These are phyloP conservation scores for Sanghuangporus baumii DNA, from an alignment of 1,284 basidiomycete genomes.

Conservation along the genomic window DNA sequence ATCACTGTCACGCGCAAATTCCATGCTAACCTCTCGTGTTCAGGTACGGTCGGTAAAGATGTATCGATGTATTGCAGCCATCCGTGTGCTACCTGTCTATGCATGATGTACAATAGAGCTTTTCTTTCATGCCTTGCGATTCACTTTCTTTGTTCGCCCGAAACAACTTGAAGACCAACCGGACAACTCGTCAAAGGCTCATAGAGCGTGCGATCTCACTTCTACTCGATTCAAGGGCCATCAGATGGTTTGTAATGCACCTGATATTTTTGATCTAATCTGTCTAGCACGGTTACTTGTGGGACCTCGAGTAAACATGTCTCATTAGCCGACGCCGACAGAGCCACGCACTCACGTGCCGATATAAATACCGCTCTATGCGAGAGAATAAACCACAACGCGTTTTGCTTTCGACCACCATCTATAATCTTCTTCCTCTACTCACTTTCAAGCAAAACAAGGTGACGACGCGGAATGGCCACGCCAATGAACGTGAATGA, in stretches of 20 bases:
- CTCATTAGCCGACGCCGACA: not conserved
- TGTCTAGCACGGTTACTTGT: no score
- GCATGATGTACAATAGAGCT: not conserved
- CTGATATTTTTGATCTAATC: no score
- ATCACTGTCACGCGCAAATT: not conserved
- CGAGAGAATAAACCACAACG: not conserved
- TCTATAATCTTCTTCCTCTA: constrained; percentile 3
- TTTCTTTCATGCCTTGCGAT: not conserved
- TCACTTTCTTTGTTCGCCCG: not conserved
- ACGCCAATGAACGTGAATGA: not conserved
- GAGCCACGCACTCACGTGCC: not conserved
- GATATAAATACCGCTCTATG: constrained; percentile 1
- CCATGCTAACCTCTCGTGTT: not conserved
- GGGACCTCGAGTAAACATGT: no score
- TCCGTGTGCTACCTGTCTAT: not conserved
- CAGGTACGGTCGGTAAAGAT: constrained; percentile 17
- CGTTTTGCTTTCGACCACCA: constrained; percentile 10
- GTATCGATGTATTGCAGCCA: not conserved
- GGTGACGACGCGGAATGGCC: not conserved
- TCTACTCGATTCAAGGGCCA: not conserved
- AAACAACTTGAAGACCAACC: not conserved
- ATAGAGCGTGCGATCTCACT: not conserved
- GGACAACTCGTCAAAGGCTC: no score
- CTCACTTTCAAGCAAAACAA: not conserved
- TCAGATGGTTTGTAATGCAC: not conserved